phyloP scores from a whole-genome alignment of 148 eudicot genomes.

The Polygonum aviculare region DNA sequence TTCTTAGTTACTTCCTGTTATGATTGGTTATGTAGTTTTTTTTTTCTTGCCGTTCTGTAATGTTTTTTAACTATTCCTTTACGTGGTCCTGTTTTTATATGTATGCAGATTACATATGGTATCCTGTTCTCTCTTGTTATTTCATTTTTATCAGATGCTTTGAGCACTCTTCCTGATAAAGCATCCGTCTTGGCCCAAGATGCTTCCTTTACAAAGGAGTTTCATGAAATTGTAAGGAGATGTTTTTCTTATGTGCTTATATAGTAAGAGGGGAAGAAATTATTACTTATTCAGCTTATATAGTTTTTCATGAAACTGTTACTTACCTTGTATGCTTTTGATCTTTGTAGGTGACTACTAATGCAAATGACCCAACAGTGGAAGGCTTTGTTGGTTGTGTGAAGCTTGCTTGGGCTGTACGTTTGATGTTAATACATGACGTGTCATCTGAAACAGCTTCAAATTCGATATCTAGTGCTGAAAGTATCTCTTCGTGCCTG shows the following conservation, averaged over 20 bases:
- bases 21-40: neutral
- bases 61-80: neutral
- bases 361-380: constrained; percentile 48
- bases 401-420: constrained; percentile 85
- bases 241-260: constrained; percentile 3
- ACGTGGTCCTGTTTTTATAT: constrained; percentile 6
- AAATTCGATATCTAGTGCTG: constrained; percentile 45
- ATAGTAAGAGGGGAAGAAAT: neutral
- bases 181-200: constrained; percentile 53
- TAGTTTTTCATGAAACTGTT: neutral
- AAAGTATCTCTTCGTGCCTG: constrained; percentile 55
- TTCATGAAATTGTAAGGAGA: constrained; percentile 71
- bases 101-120: constrained; percentile 70
- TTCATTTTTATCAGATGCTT: constrained; percentile 81
- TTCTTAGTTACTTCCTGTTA: neutral
- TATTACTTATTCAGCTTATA: neutral
- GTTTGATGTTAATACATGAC: constrained; percentile 65
- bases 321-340: neutral
- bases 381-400: constrained; percentile 76
- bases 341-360: constrained; percentile 46
- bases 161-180: constrained; percentile 68
- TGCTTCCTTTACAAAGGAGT: constrained; percentile 75
- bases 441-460: constrained; percentile 36
- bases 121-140: constrained; percentile 79
- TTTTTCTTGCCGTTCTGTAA: constrained; percentile 7